Conservation (phyloP, 129 eudicot genomes). For the Centella asiatica region DNA sequence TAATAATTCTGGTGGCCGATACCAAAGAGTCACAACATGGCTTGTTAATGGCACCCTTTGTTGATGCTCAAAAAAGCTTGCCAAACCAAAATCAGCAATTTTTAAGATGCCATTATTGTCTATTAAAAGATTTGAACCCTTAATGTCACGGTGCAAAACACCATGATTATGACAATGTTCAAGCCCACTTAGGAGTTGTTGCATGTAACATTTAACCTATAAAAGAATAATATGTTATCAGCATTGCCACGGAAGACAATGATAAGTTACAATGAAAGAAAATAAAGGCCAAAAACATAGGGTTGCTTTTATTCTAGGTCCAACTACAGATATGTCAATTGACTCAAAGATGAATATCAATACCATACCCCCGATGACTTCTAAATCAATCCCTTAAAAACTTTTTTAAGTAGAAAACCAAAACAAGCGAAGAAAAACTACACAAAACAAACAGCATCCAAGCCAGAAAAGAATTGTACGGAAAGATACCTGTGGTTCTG, state of each 20-base stretch:
- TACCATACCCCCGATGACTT: too few relatives aligned
- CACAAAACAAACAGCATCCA: neutral
- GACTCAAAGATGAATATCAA: neutral
- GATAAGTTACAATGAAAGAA: neutral
- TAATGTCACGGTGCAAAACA: slow-evolving; percentile 82
- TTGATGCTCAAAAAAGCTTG: slow-evolving; percentile 45
- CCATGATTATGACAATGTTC: slow-evolving; percentile 74
- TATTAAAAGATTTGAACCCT: slow-evolving; percentile 82
- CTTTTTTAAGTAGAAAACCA: too few relatives aligned
- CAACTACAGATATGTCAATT: neutral
- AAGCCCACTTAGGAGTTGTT: slow-evolving; percentile 77
- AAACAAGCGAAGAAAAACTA: neutral
- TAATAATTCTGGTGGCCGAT: slow-evolving; percentile 83
- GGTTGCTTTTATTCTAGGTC: neutral
- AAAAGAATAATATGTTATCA: slow-evolving; percentile 8
- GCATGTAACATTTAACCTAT: slow-evolving; percentile 78
- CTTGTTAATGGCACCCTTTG: slow-evolving; percentile 53
- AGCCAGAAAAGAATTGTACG: neutral
- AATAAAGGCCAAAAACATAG: neutral
- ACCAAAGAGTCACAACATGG: slow-evolving; percentile 92
- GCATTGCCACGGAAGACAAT: neutral
- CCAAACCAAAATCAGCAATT: slow-evolving; percentile 85
- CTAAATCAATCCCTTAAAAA: neutral
- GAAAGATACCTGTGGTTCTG: slow-evolving; percentile 68
- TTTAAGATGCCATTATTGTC: slow-evolving; percentile 66